Evolutionary conservation across 2,329 filamentous ascomycete genomes (phyloP).

Genomic region (Talaromyces sp.): DNA sequence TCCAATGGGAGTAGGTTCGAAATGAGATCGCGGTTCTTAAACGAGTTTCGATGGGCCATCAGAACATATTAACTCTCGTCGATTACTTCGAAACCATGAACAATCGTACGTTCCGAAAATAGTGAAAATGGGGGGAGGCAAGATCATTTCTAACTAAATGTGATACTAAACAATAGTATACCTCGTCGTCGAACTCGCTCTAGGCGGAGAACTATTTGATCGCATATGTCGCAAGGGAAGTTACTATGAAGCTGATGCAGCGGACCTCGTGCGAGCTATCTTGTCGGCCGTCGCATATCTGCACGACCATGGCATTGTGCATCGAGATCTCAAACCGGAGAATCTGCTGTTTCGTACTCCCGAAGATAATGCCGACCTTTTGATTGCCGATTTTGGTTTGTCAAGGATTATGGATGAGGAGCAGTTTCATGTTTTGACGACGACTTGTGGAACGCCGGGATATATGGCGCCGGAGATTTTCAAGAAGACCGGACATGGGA

Average conservation of each 20-base stretch:
- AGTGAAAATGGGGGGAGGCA: background rate
- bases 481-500: constrained; percentile 96
- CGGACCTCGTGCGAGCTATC: constrained; percentile 88
- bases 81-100: constrained; percentile 99
- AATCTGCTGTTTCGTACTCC: constrained; percentile 95
- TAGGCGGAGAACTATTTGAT: constrained; percentile 95
- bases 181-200: constrained; percentile 90
- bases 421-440: constrained; percentile 95
- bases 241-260: constrained; percentile 96
- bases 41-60: constrained; percentile 97
- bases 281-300: constrained; percentile 97
- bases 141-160: background rate
- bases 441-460: constrained; percentile 93
- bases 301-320: constrained; percentile 97
- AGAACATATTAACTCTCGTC: constrained; percentile 94
- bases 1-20: constrained; percentile 60
- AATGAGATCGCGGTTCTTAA: constrained; percentile 98
- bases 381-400: constrained; percentile 95
- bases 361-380: constrained; percentile 92
- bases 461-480: constrained; percentile 99
- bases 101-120: constrained; percentile 56
- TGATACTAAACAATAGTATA: constrained; percentile 53
- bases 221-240: constrained; percentile 97
- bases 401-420: constrained; percentile 98
- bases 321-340: constrained; percentile 95